Base-by-base conservation (phyloP, 140 eudicot species). In the Ambrosia hybrid region DNA sequence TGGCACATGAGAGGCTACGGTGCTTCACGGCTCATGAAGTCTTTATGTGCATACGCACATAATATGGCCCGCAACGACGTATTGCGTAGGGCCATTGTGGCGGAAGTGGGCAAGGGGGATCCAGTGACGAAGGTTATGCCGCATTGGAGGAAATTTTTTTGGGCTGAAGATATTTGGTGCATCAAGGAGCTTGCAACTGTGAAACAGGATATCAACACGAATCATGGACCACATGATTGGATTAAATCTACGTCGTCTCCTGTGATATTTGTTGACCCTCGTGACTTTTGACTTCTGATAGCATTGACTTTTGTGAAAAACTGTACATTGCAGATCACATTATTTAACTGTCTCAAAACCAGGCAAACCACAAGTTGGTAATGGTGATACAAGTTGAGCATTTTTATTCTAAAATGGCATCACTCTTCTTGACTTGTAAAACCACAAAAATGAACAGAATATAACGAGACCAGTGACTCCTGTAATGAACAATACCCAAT, bases 401-500 rank as follows among this genome's bases (percentile, higher is more conserved):
- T 64, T 64, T 39, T 14, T 0, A 64, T 39, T 79, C 88, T 93
- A 93, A 76, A 93, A 83, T 0, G 98, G 96, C 97, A 93, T 84
- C 68, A 93, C 78, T 77, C 97, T 81, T 78, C 92, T 82, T 68
- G 80, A 78, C 83, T 83, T 90, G 48, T 84, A 93, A 80, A 85
- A 93, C 96, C 94, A 87, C 61, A 93, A 78, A 76, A 93, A 86
- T 4, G 87, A 51, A 59, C 65, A 73, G 66, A 87, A 93, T 58
- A 93, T 76, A 57, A 87, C 26, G 8, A 72, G 57, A 43, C 91
- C 98, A 15, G 78, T 21, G 11, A 83, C 81, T 70, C 94, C 98
- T 0, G 98, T 87, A 73, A 94, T 83, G 56, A 82, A 65, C 45
- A 90, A 81, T 55, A 90, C 97, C 96, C 97, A 94, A 46, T 88